Base-by-base conservation (phyloP, 352 stramenopile genomes). In the Pythium insidiosum region DNA sequence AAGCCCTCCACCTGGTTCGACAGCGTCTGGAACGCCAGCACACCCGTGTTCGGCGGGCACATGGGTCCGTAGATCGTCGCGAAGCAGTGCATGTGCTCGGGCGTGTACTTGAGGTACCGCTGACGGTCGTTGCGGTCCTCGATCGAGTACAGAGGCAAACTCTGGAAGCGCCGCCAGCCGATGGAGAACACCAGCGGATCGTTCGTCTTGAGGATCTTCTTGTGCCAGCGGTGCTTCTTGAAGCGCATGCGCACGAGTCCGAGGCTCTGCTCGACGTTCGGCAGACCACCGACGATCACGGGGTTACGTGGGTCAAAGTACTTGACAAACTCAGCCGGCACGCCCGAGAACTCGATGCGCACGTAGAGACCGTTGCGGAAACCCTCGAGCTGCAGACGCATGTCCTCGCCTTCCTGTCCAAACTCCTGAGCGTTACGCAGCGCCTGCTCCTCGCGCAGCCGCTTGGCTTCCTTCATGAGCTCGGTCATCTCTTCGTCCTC, bases 11-110 rank as follows among this genome's bases (percentile, higher is more conserved):
- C 79, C 22, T 87, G 95, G 46, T 93, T 94, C 2, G 73, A 87
- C 41, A 99, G 63, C 41, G 82, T 89, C 69, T 99, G 95, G 77
- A 99, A 99, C 0, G 95, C 95, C 26, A 99, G 45, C 41, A 99
- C 81, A 59, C 95, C 95, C 22, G 96, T 99, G 73, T 99, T 99
- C 1, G 96, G 95, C 35, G 96, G 90, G 9, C 86, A 87, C 53
- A 97, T 80, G 0, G 95, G 95, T 0, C 92, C 97, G 47, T 97
- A 99, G 53, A 99, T 98, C 7, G 93, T 98, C 22, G 91, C 92
- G 44, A 95, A 84, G 49, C 97, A 99, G 73, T 99, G 97, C 97
- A 99, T 99, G 78, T 99, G 96, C 66, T 99, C 96, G 0, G 97
- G 97, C n/a, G 97, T 99, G 69, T 93, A 99, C 73, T 99, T 99